Evolutionary conservation across 768 basidiomycete genomes (phyloP), one percentile per base, ranked within the genome.

Genomic region (Ramaria sp.): DNA sequence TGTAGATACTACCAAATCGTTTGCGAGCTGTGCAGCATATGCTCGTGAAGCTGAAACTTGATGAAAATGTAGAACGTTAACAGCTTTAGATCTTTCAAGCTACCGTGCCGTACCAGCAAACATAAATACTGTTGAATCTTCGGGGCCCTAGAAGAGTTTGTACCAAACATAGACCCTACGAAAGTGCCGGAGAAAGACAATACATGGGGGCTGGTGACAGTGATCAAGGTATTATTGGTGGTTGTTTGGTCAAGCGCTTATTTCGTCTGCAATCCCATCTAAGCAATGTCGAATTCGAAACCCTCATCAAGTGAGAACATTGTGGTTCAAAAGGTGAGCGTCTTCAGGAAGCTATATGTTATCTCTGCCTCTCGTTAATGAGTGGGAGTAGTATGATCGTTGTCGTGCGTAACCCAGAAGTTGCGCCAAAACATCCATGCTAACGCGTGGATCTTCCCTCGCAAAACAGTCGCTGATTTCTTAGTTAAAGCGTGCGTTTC

Each of bases 281-380:
- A 32, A 58, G 59, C 65, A n/a, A 74, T 80, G 67, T 73, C 82
- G 52, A 64, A 73, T 30, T 66, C 78, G 57, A 84, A 83, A 69
- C 76, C 84, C 50, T 66, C 82, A 48, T 83, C 90, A 52, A 94
- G 88, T 71, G 94, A 97, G 73, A 86, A 95, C 67, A 78, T 88
- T 62, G 74, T 96, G 59, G 82, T 82, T 27, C 83, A 91, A 71
- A 97, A 97, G 83, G 94, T 88, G 52, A 39, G 68, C 52, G 18
- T n/a, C 67, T 57, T 7, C 42, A 16, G 30, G n/a, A 22, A 27
- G n/a, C 30, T 51, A 24, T 20, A 30, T 27, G 36, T 15, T 6
- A 1, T 8, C 20, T n/a, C 36, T 42, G 48, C 18, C 16, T 50
- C 42, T 18, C 48, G 55, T 22, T 38, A 52, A 42, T 57, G 22